phyloP scores from a whole-genome alignment of 176 grass and related monocot species.

The Chrysopogon serrulatus region DNA sequence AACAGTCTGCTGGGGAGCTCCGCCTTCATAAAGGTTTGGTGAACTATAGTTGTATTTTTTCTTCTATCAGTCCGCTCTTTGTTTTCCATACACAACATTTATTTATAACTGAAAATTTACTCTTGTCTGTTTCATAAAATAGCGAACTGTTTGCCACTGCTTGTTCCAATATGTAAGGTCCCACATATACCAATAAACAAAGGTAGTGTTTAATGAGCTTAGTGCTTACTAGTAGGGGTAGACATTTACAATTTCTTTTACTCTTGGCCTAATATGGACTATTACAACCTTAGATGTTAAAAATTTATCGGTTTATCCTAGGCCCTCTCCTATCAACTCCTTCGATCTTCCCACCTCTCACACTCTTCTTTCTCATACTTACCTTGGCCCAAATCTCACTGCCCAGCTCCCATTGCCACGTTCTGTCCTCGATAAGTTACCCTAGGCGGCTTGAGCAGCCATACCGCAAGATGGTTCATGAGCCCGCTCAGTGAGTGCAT shows the following conservation, averaged over 20 bases:
- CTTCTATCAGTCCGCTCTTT: neutral
- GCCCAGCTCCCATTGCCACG: neutral
- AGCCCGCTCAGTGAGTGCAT: neutral
- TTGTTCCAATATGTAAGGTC: neutral
- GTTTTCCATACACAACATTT: neutral
- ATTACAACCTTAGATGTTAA: neutral
- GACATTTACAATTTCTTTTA: neutral
- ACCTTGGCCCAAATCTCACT: neutral
- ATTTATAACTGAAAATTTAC: neutral
- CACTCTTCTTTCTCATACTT: neutral
- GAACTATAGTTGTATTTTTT: neutral
- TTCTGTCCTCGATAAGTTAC: neutral
- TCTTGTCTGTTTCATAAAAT: neutral
- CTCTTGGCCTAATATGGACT: neutral
- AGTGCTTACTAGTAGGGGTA: neutral
- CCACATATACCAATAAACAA: neutral
- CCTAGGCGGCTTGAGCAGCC: neutral
- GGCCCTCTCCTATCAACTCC: neutral
- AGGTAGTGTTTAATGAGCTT: neutral
- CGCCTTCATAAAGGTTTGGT: conserved; percentile 75
- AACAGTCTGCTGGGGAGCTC: conserved; percentile 77
- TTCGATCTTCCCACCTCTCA: neutral
- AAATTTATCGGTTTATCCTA: neutral
- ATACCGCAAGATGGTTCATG: neutral
- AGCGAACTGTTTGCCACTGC: neutral